Evolutionary conservation across 192 early-diverging fungal species (phyloP), one percentile per base, ranked within the genome.

Genomic region (Mortierella hygrophila): DNA sequence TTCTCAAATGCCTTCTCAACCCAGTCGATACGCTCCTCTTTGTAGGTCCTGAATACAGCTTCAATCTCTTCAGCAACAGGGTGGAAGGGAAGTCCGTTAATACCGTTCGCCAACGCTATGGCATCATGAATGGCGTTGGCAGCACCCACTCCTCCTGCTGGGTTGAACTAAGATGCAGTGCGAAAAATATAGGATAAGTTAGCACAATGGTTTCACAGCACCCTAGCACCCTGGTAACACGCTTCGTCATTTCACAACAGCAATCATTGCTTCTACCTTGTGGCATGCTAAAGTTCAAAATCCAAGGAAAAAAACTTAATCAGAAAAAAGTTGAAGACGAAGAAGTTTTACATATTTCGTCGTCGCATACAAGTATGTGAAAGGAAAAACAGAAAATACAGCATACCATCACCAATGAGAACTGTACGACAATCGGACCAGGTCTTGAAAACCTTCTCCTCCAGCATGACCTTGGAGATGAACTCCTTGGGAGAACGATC

Each of bases 361-460:
- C 0, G 35, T 35, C 35, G 35, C 35, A 1, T 35, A 35, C 1
- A 35, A 35, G 35, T 35, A 35, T 35, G 35, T 35, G 35, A 35
- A 35, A 35, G 35, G 35, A 35, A 35, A 35, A 35, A 0, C 35
- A 35, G 13, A 46, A 9, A 52, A 8, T 29, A 1, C 29, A 4
- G 1, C 35, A 35, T 69, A 83, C 82, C 82, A 79, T 85, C 77
- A 1, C 82, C 82, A 20, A 85, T 15, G 1, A 85, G 74, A 6
- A 78, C 76, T 0, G 72, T 78, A 0, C 82, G 77, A 3, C 72
- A 77, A 57, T 46, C 9, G 16, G 76, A 70, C 82, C 82, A 85
- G 1, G 82, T 85, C 1, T 71, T 42, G 65, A 85, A 85, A 18
- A 85, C 78, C 68, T 85, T 79, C 37, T 85, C 83, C 15, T 85